Evolutionary conservation across 495 filamentous ascomycete genomes (phyloP), one percentile per base, ranked within the genome.

Genomic region (Penicillium antarcticum): DNA sequence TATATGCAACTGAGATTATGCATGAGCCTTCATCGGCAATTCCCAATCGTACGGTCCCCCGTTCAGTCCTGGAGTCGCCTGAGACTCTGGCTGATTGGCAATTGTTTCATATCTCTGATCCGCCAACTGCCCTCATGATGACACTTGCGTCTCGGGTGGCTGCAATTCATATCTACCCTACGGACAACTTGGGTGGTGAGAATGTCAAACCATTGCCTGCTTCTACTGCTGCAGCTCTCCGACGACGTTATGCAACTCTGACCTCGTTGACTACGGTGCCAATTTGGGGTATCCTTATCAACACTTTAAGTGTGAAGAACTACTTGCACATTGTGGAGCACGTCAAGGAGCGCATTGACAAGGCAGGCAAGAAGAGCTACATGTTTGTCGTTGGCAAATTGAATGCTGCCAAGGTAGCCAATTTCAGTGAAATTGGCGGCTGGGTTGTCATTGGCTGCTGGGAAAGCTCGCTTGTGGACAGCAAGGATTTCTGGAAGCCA

Each of bases 401-500:
- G 2, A 97, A 97, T 61, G 87, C 91, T 1, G 91, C 91, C 48
- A 98, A 98, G 67, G 75, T 98, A 5, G 95, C 94, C 18, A 98
- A 98, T 68, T 98, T 98, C 68, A 81, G 85, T 45, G 94, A 98
- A 69, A 80, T 98, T 10, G 92, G 88, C 16, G 95, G 88, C 12
- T 98, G 94, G 94, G 91, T 97, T 0, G 92, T 97, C 1, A 87
- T 98, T 36, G 95, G 95, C 9, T 98, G 94, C 70, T 97, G 95
- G 94, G 94, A 98, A 69, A 95, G 92, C 62, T 87, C 86, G 50
- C 73, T 97, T 39, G 81, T 97, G 11, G 89, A 88, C 56, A 87
- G 87, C 53, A 86, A 87, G 55, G 90, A 89, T 10, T 91, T 94
- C 58, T 97, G 81, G 72, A 85, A 80, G 62, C 89, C 90, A 1